phyloP scores from a whole-genome alignment of 208 protist species.

The Naegleria lovaniensis region DNA sequence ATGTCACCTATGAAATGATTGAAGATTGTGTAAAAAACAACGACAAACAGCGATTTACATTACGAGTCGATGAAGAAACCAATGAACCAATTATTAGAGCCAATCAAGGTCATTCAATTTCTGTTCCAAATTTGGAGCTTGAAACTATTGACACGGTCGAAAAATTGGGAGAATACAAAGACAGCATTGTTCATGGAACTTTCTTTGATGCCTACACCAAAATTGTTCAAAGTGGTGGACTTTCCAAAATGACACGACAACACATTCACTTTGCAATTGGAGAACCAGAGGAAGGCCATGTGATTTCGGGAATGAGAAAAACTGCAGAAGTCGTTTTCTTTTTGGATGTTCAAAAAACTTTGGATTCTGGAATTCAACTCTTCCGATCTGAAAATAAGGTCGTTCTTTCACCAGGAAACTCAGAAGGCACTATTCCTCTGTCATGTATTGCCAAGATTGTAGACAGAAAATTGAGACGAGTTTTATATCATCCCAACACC shows the following conservation, averaged over 20 bases:
- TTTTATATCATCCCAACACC: no score
- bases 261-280: conserved; percentile 81
- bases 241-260: conserved; percentile 65
- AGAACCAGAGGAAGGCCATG: conserved; percentile 39
- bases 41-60: conserved; percentile 8
- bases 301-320: conserved; percentile 74
- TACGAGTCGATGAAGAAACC: not conserved
- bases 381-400: conserved; percentile 72
- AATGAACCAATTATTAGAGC: conserved; percentile 59
- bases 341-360: conserved; percentile 54
- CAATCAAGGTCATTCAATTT: conserved; percentile 70
- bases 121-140: conserved; percentile 57
- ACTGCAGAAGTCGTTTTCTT: conserved; percentile 62
- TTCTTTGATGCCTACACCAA: conserved; percentile 53
- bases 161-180: conserved; percentile 11
- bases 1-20: not conserved
- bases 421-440: conserved; percentile 22
- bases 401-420: conserved; percentile 61
- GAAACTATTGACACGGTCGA: conserved; percentile 40
- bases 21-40: not conserved
- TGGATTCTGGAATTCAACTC: conserved; percentile 63
- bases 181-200: conserved; percentile 67
- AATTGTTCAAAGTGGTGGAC: conserved; percentile 55
- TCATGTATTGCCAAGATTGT: conserved; percentile 30
- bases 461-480: not conserved